Evolutionary conservation across 768 basidiomycete species (phyloP).

Genomic region (Amanita molliuscula): DNA sequence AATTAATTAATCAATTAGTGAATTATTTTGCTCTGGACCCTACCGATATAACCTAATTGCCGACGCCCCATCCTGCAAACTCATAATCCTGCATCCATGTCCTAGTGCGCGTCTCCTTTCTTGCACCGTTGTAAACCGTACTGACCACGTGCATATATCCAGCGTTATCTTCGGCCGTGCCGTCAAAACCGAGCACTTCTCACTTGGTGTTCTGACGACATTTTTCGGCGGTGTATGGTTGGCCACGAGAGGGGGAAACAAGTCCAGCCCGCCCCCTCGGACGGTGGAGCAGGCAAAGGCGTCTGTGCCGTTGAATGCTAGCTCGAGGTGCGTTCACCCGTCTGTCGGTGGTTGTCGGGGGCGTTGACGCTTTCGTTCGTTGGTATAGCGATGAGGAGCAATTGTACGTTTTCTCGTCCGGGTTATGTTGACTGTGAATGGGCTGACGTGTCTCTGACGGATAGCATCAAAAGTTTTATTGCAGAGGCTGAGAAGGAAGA

Average conservation of each 20-base stretch:
- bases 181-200: conserved; percentile 75
- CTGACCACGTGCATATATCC: not conserved
- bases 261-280: conserved; percentile 25
- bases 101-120: conserved; percentile 3
- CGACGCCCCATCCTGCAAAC: not conserved
- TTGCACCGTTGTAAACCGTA: not conserved
- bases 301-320: conserved; percentile 51
- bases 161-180: conserved; percentile 74
- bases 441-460: conserved; percentile 11
- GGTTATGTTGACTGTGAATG: conserved; percentile 1
- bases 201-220: conserved; percentile 52
- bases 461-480: conserved; percentile 74
- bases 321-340: conserved; percentile 46
- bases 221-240: conserved; percentile 45
- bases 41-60: no score
- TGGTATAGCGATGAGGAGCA: conserved; percentile 67
- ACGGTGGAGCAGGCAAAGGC: conserved; percentile 50
- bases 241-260: conserved; percentile 46
- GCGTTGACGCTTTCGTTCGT: conserved; percentile 8
- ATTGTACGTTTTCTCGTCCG: conserved; percentile 45
- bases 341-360: not conserved
- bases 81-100: conserved; percentile 1
- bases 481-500: conserved; percentile 74
- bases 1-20: no score
- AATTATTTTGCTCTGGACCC: no score